Evolutionary conservation across 345 rosid species (phyloP).

Genomic region (Anacardium occidentale): DNA sequence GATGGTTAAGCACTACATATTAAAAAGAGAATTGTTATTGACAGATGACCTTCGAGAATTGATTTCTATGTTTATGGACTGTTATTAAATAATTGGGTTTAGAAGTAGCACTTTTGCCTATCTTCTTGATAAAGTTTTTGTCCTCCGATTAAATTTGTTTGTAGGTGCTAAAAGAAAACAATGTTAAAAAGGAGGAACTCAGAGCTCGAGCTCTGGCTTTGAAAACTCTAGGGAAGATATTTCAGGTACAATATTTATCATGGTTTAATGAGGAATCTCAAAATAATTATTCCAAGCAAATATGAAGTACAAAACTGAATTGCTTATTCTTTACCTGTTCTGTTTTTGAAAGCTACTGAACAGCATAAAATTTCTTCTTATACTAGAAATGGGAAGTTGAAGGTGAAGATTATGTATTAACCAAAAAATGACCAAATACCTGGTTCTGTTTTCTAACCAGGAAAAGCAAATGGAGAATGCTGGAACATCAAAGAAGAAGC

Average conservation of each 20-base stretch:
- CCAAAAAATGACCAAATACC: background rate
- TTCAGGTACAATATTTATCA: slow-evolving; percentile 56
- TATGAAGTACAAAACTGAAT: background rate
- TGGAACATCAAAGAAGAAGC: slow-evolving; percentile 53
- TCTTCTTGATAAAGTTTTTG: background rate
- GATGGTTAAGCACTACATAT: too few relatives aligned
- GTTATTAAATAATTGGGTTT: too few relatives aligned
- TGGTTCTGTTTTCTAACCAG: slow-evolving; percentile 21
- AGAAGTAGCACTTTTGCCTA: background rate
- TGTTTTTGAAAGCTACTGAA: too few relatives aligned
- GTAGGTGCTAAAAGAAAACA: slow-evolving; percentile 69
- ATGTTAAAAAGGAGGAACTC: slow-evolving; percentile 67
- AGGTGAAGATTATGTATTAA: background rate
- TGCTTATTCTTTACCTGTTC: background rate
- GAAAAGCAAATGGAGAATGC: slow-evolving; percentile 52
- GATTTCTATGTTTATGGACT: too few relatives aligned
- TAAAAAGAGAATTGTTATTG: too few relatives aligned
- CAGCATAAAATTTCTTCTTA: too few relatives aligned
- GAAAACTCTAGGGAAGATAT: slow-evolving; percentile 73
- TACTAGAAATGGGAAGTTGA: background rate
- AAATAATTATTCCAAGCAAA: background rate
- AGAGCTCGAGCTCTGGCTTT: slow-evolving; percentile 72
- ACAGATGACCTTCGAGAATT: too few relatives aligned
- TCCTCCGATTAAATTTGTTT: background rate
- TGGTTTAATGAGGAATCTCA: background rate